Percentiles rank a stretch among this genome's conserved stretches.
Conservation (phyloP, 1,139 yeast genomes). For the Protomyces macrosporus region DNA sequence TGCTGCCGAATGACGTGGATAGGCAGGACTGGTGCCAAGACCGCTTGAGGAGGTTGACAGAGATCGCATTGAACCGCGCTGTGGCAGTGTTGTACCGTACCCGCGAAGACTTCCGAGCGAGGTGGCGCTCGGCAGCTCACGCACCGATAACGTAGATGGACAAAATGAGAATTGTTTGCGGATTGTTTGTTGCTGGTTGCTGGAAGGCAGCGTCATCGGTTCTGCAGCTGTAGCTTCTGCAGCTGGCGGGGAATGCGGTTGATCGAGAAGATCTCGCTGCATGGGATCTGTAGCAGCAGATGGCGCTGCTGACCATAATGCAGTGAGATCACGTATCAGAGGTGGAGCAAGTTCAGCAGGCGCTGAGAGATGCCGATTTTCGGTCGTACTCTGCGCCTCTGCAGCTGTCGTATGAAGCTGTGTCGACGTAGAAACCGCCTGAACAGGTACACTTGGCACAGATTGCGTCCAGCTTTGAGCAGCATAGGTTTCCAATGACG, state of each 20-base stretch:
- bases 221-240: background rate
- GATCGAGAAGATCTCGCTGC: too few species aligned
- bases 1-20: slow-evolving; percentile 1
- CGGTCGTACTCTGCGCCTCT: background rate
- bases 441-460: background rate
- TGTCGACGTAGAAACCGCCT: background rate
- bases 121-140: background rate
- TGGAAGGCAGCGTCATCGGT: background rate
- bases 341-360: too few species aligned
- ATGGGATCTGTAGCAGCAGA: too few species aligned
- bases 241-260: too few species aligned
- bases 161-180: slow-evolving; percentile 21
- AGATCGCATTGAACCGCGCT: background rate
- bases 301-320: too few species aligned
- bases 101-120: slow-evolving; percentile 12
- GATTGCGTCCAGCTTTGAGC: background rate
- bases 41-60: background rate
- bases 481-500: background rate
- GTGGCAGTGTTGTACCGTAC: background rate
- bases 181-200: background rate
- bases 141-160: slow-evolving; percentile 7
- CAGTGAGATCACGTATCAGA: too few species aligned
- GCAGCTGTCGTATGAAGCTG: background rate
- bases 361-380: background rate
- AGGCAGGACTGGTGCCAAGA: background rate